Evolutionary conservation across 257 asterid genomes (phyloP), one percentile per base, ranked within the genome.

Genomic region (Eucommia ulmoides): DNA sequence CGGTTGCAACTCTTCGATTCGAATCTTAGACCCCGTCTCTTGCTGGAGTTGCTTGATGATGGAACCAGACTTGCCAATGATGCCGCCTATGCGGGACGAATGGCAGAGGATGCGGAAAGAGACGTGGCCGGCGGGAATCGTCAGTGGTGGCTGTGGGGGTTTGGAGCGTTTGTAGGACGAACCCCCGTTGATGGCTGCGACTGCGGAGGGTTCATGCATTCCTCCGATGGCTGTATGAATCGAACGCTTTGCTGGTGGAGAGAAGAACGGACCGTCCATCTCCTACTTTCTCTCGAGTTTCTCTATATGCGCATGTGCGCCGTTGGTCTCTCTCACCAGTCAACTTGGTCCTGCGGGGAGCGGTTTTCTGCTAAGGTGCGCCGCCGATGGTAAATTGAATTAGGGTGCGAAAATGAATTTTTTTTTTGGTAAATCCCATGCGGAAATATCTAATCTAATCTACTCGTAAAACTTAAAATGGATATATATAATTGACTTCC

Each of bases 41-140:
- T 64, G 73, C 68, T 81, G 84, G n/a, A 85, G 75, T 21, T 79
- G 80, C 64, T 78, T 73, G 60, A 85, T 64, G 20, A 85, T 69
- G 51, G 72, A 75, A 12, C 93, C 93, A 18, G 87, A 66, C 62
- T 75, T 79, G 3, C 95, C 93, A 20, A 85, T 85, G 41, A 82
- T 50, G 20, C 91, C 91, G 16, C 95, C 92, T 33, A 77, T 61
- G 23, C 88, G 87, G 14, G 95, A 79, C 1, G 74, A 66, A 65
- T 82, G 93, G 69, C 93, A 79, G 77, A 85, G 80, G 24, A 82
- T 33, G 44, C 95, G 79, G 75, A 82, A 77, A 47, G 67, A 74
- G 1, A 81, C 76, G 44, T 76, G 70, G 42, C 80, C 82, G 1
- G 68, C 57, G 0, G 83, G 85, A 22, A 75, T 51, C 18, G 47